phyloP scores from a whole-genome alignment of 345 rosid species.

The Acer saccharum region DNA sequence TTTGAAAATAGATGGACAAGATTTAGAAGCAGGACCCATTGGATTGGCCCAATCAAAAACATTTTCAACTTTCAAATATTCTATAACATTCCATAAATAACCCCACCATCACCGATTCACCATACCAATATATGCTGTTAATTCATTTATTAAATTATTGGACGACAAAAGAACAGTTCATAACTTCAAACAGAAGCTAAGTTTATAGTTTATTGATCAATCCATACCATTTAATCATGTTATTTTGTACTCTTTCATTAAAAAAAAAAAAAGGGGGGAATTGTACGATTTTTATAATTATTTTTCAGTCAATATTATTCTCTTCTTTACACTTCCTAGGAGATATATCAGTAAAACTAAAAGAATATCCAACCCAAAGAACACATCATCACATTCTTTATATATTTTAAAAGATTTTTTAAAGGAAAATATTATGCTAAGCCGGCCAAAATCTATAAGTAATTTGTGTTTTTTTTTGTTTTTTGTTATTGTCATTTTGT shows the following conservation, averaged over 20 bases:
- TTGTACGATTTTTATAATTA: background rate
- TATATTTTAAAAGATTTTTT: too few relatives aligned
- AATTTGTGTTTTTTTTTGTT: too few relatives aligned
- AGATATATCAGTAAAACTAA: background rate
- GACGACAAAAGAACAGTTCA: slow-evolving; percentile 10
- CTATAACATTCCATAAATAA: background rate
- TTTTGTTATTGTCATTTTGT: background rate
- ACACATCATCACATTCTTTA: background rate
- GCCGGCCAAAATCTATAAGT: background rate
- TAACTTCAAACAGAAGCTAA: slow-evolving; percentile 24
- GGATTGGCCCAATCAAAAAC: slow-evolving; percentile 15
- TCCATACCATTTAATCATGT: slow-evolving; percentile 21
- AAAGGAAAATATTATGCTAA: background rate
- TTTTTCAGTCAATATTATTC: slow-evolving; percentile 1
- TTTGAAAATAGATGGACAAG: background rate
- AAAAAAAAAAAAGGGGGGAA: background rate
- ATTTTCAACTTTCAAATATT: background rate
- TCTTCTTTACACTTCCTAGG: background rate
- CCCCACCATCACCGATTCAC: background rate
- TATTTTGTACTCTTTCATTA: slow-evolving; percentile 22
- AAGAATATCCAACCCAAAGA: background rate
- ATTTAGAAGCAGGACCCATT: background rate
- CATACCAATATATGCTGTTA: background rate
- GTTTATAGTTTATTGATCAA: slow-evolving; percentile 7
- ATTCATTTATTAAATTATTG: background rate